Base-by-base conservation (phyloP, 2,329 filamentous ascomycete genomes). In the Xylaria polymorpha region DNA sequence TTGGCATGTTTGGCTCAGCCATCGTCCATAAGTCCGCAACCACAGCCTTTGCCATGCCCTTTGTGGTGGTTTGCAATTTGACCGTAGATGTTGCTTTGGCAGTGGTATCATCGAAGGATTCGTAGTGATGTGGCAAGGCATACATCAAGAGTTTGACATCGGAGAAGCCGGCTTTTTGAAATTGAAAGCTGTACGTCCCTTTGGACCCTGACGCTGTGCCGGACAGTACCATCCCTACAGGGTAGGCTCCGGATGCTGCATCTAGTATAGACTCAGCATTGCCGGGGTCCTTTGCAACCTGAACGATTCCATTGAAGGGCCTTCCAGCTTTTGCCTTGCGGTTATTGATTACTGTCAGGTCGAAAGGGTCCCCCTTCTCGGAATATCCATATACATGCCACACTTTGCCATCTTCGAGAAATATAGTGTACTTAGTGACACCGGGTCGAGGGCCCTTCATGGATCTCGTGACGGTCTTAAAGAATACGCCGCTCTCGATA, bases 381-480 rank as follows among this genome's bases (percentile, higher is more conserved):
- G 84, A 83, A 46, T 87, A 89, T 3, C 91, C 90, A 79, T 98
- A 98, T 0, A 98, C 80, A 12, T 96, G 83, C 96, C 96, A 98
- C 3, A 83, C 85, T 20, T 84, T 88, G 14, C 88, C 88, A 77
- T 97, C 92, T 69, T 92, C 90, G 20, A 97, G 85, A 6, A 85
- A 82, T 9, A 94, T 84, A 3, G 85, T 90, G 79, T 93, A 98
- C 79, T 97, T 98, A 77, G 86, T 89, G 6, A 94, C 86, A 4
- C 89, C 87, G 1, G 84, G 81, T 72, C 90, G 90, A 32, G 88
- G 86, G 1, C 86, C 85, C n/a, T 82, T 83, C 10, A 82, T 81
- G 1, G 86, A 80, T 43, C 85, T 85, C 43, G 86, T 89, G 57
- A 98, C 83, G 20, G 86, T 89, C 66, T 86, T 85, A 83, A 95